Evolutionary conservation across 1,139 yeast genomes (phyloP), one percentile per base, ranked within the genome.

Genomic region (Saccharomyces pastorianus): DNA sequence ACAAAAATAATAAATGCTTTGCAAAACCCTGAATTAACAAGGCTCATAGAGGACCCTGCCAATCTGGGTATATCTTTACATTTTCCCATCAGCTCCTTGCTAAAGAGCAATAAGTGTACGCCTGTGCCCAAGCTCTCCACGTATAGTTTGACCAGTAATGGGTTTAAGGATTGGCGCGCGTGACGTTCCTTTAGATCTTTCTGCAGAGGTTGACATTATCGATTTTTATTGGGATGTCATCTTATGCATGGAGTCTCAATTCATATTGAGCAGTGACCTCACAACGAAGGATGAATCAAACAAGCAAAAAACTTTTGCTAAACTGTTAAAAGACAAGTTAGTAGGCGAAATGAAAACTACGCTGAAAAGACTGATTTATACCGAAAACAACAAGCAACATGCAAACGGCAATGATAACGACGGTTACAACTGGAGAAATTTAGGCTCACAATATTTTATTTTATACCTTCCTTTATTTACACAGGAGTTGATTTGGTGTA

Each of bases 211-310:
- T n/a, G 49, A 51, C 6, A 55, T 60, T 26, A 59, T 61, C 46
- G 69, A 68, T 51, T 59, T 66, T 25, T 65, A 65, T 53, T 68
- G 71, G 71, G 68, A 67, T 54, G 55, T 66, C 13, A 65, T 68
- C 8, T 48, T 65, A 44, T 53, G 65, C 2, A 59, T 64, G 3
- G 71, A 68, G 56, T 58, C 63, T 20, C 62, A 61, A 50, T 66
- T 66, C 50, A 52, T 65, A 8, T 54, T 56, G n/a, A 50, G 56
- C 14, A 53, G 38, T 31, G 54, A 58, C 42, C 29, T 42, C 25
- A 28, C 47, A 53, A 42, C 11, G 25, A 32, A 26, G n/a, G 46
- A 13, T 20, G 28, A 17, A 38, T 8, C 9, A 0, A 38, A 6
- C 44, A 38, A 38, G 38, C 11, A 9, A 34, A 34, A 14, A 28